Evolutionary conservation across 768 basidiomycete genomes (phyloP).

Genomic region (Mycena galericulata): DNA sequence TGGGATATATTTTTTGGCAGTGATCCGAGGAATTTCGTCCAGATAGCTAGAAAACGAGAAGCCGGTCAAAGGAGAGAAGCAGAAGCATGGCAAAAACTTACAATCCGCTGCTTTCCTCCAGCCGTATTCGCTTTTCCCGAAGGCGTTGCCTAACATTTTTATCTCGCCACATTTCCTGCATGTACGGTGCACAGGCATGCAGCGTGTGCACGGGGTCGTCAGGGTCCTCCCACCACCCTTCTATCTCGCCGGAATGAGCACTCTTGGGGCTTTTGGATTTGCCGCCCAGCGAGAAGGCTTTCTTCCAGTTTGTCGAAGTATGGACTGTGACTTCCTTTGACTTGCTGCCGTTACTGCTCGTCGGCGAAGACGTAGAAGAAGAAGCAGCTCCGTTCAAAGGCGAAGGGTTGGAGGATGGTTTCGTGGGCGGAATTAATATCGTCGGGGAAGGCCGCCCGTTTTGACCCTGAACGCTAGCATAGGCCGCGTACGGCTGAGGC

Average conservation of each 20-base stretch:
- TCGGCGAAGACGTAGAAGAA: constrained; percentile 38
- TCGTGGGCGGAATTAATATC: constrained; percentile 58
- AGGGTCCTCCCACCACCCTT: constrained; percentile 90
- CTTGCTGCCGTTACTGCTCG: constrained; percentile 50
- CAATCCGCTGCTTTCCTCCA: constrained; percentile 91
- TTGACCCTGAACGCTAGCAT: constrained; percentile 36
- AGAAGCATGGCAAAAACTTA: constrained; percentile 51
- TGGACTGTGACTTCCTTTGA: constrained; percentile 67
- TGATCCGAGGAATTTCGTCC: constrained; percentile 84
- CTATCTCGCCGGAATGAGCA: constrained; percentile 76
- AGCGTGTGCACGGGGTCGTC: constrained; percentile 83
- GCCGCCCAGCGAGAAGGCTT: constrained; percentile 68
- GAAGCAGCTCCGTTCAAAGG: constrained; percentile 41
- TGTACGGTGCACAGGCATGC: constrained; percentile 70
- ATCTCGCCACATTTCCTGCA: constrained; percentile 85
- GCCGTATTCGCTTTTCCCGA: constrained; percentile 71
- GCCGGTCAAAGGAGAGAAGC: constrained; percentile 21
- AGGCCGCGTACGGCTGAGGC: constrained; percentile 33
- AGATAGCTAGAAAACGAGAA: constrained; percentile 67
- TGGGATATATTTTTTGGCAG: constrained; percentile 84
- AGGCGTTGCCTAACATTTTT: constrained; percentile 71
- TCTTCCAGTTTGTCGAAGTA: constrained; percentile 76
- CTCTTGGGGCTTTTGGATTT: constrained; percentile 75
- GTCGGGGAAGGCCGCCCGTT: constrained; percentile 64
- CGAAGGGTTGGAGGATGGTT: constrained; percentile 46